Conservation (phyloP, 345 rosid genomes). For the Citrus hindsii region DNA sequence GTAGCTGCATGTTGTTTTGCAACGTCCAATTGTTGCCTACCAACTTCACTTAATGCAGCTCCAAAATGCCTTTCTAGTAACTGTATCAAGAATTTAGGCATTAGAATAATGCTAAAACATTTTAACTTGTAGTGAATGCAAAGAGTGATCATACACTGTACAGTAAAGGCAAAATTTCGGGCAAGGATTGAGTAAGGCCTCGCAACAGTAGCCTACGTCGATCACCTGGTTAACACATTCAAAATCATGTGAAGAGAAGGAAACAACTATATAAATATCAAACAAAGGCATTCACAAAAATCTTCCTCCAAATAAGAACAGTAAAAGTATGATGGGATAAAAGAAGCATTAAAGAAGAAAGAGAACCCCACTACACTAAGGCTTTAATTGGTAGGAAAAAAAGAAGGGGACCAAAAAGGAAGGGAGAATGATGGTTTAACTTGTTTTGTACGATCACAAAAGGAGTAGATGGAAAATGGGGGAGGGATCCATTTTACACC, state of each 20-base stretch:
- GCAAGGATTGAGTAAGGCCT: conserved; percentile 79
- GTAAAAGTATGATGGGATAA: not conserved
- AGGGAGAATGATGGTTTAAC: not conserved
- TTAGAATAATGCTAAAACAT: conserved; percentile 18
- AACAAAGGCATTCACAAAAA: not conserved
- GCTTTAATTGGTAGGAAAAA: not conserved
- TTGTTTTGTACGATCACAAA: no score
- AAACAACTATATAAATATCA: not conserved
- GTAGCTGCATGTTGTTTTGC: conserved; percentile 91
- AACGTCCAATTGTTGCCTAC: conserved; percentile 58
- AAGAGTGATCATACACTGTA: conserved; percentile 52
- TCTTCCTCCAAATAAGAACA: not conserved
- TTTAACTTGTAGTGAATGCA: not conserved
- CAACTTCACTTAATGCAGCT: conserved; percentile 62
- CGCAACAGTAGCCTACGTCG: conserved; percentile 78
- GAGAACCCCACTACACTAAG: not conserved
- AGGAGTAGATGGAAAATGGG: not conserved
- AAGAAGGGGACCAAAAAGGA: no score
- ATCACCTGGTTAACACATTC: conserved; percentile 57
- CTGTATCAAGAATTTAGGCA: conserved; percentile 37
- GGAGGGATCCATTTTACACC: not conserved
- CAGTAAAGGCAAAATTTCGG: conserved; percentile 83
- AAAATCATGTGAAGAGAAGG: conserved; percentile 19
- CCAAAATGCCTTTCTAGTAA: conserved; percentile 83
- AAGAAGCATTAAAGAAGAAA: not conserved